Evolutionary conservation across 768 basidiomycete genomes (phyloP), one percentile per base, ranked within the genome.

Genomic region (Lentinus brumalis): DNA sequence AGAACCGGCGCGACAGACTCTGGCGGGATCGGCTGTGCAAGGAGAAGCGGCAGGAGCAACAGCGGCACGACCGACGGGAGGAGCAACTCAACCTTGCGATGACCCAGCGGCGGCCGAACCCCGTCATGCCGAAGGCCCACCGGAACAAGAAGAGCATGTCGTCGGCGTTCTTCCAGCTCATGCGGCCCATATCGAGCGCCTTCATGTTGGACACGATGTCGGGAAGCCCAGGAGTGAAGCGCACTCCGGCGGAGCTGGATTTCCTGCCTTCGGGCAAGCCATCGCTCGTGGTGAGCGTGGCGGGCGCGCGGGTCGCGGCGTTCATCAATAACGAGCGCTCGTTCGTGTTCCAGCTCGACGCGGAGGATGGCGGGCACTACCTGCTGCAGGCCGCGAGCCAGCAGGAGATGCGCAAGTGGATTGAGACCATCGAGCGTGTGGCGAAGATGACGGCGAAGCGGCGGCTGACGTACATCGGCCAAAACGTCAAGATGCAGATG

Each of bases 131-230:
- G 69, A 91, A 92, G 73, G 87, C 88, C 57, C 89, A 91, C 62
- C 82, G 90, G n/a, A 86, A 88, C 74, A 93, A 93, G 82, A 91
- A 92, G 75, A 92, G 90, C 77, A 89, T 92, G 79, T 92, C 83
- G 18, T 79, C 87, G 0, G 88, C 89, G 5, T 89, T 94, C 73
- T 82, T 93, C 75, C 88, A 86, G 67, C 80, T 93, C 76, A 93
- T 93, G 87, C 83, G 92, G n/a, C 92, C 92, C 2, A 86, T 93
- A 53, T 94, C 92, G 15, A 92, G 86, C 61, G 92, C 92, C 2
- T 94, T 94, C 69, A 86, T 86, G 18, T 83, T 87, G 47, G 87
- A 89, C 51, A 78, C 80, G 30, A 73, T 79, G 16, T 77, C 79
- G n/a, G 70, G 72, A 4, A 54, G 74, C 55, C 55, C 64, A 9